Base-by-base conservation (phyloP, 805 yeast genomes). In the Lachancea sp. region DNA sequence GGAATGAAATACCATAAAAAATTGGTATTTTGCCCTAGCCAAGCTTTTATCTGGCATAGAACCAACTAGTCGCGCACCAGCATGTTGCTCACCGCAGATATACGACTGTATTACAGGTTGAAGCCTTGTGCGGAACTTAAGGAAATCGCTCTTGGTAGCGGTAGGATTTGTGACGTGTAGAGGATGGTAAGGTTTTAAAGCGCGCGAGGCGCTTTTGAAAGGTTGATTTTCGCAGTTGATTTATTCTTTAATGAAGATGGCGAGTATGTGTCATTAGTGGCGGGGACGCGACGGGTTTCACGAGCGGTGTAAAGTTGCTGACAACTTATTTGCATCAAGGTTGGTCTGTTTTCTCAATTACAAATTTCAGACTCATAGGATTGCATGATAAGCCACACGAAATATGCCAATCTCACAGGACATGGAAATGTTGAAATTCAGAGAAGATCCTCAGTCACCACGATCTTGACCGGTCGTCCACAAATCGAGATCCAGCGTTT, bases 391-490 rank as follows among this genome's bases (percentile, higher is more conserved):
- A 54, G 39, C 42, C 37, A n/a, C 48, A 49, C 40, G 36, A 51
- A 15, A 42, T 53, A 9, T 54, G 51, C n/a, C 55, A 59, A 22
- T 85, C 55, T 85, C 95, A 0, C 95, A 85, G 65, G n/a, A n/a
- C n/a, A n/a, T n/a, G n/a, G n/a, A n/a, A n/a, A n/a, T n/a, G n/a
- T n/a, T n/a, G n/a, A n/a, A 0, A 85, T 85, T 48, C 74, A 93
- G 67, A 81, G 79, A 41, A 91, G 84, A 56, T 85, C 85, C 50
- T 65, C 82, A 1, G 59, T 67, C 20, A 81, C 86, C 45, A 85
- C 95, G 1, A 84, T 85, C 52, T 70, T 85, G 57, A 85, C 95
- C 6, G 85, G n/a, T 85, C 67, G 95, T 95, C 7, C 95, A 85
- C 63, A 78, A 95, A 71, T 71, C 85, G 58, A 77, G 89, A 65